Evolutionary conservation across 805 yeast genomes (phyloP), one percentile per base, ranked within the genome.

Genomic region (Pichia scutulata): DNA sequence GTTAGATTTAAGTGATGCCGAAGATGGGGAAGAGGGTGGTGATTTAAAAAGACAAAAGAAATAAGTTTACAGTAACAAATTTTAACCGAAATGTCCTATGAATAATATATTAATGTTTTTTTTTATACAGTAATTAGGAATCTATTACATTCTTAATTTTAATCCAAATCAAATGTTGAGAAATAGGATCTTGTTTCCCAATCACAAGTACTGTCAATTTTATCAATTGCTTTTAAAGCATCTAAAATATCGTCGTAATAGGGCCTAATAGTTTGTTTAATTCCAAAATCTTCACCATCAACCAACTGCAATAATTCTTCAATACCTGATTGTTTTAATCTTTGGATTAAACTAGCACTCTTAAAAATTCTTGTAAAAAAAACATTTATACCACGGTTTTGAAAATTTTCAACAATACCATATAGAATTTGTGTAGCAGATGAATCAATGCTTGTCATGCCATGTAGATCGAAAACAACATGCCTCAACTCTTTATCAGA

Each of bases 391-490:
- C 72, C 72, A 44, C 84, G 71, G 18, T 64, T 70, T n/a, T 68
- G 69, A 61, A 87, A 87, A 14, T 72, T 68, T 2, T 64, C 57
- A 4, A 89, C 67, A n/a, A 85, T 78, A 53, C 82, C 88, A 49
- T 65, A 62, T 42, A 89, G 67, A 3, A 82, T 82, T 56, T 86
- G 89, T 0, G 86, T 82, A 0, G 96, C 95, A 0, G 88, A 76
- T 0, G 95, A 78, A 57, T 89, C 97, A 49, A 89, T 74, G 4
- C 75, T 75, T 3, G 86, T 78, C 95, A 89, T 86, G 2, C 96
- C 96, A 50, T 82, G 75, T 55, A 90, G 66, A 59, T 89, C 96
- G 58, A 89, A 77, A 1, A 89, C 71, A n/a, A 89, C 71, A 52
- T 77, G 74, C 52, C 76, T 74, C 62, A 72, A 69, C 3, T 72